phyloP scores from a whole-genome alignment of 768 basidiomycete genomes.

The Leucocoprinus sp. region DNA sequence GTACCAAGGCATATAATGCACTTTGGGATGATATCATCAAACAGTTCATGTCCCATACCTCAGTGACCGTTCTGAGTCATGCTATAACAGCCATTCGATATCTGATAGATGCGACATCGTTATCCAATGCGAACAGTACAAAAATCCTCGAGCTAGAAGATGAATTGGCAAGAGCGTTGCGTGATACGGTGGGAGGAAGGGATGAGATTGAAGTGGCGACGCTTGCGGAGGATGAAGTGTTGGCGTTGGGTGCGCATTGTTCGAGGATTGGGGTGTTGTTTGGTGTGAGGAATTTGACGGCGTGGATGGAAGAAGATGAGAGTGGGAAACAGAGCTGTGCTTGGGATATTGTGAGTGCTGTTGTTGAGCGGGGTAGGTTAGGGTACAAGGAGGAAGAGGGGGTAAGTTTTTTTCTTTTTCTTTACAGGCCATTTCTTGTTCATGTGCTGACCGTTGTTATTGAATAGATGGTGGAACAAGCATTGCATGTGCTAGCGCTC shows the following conservation, averaged over 20 bases:
- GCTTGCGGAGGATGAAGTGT: slow-evolving; percentile 80
- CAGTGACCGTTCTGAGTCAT: slow-evolving; percentile 62
- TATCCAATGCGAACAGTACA: slow-evolving; percentile 76
- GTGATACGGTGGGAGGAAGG: slow-evolving; percentile 69
- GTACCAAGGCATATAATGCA: slow-evolving; percentile 62
- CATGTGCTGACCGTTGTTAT: slow-evolving; percentile 3
- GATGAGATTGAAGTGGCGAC: slow-evolving; percentile 80
- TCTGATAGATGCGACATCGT: slow-evolving; percentile 64
- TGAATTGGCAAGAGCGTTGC: slow-evolving; percentile 66
- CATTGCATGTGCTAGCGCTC: slow-evolving; percentile 66
- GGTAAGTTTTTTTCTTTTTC: slow-evolving; percentile 38
- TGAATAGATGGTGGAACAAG: slow-evolving; percentile 76
- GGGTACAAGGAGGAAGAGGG: slow-evolving; percentile 88
- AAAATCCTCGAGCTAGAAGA: slow-evolving; percentile 92
- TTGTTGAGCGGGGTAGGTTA: slow-evolving; percentile 77
- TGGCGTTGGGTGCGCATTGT: slow-evolving; percentile 61
- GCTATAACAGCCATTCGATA: slow-evolving; percentile 65
- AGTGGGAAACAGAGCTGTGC: slow-evolving; percentile 84
- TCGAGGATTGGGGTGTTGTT: slow-evolving; percentile 63
- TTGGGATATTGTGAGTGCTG: slow-evolving; percentile 81
- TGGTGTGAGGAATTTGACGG: slow-evolving; percentile 62
- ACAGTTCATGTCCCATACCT: slow-evolving; percentile 85
- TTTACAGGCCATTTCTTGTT: slow-evolving; percentile 4
- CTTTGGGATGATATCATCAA: slow-evolving; percentile 94
- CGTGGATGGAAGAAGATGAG: slow-evolving; percentile 85